These are phyloP conservation scores for Phylloboletellus chloephorus DNA, from an alignment of 1,284 basidiomycete species.

Conservation along the genomic window DNA sequence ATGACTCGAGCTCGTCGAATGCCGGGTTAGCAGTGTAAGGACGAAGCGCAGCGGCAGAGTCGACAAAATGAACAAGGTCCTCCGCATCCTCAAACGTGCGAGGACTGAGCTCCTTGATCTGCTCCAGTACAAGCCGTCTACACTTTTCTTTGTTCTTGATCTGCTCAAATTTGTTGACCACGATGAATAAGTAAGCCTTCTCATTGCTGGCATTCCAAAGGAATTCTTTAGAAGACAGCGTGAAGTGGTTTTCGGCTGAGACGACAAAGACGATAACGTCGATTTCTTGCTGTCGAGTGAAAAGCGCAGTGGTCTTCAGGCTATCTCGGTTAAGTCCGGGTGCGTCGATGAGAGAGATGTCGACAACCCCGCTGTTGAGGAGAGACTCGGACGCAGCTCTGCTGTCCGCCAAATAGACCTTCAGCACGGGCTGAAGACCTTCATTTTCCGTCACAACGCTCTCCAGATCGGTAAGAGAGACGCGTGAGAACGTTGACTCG, in stretches of 20 bases:
- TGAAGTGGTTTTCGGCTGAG: slow-evolving; percentile 98
- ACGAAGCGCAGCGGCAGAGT: slow-evolving; percentile 70
- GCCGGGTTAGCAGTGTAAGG: slow-evolving; percentile 60
- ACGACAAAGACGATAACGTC: slow-evolving; percentile 99
- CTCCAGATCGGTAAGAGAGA: slow-evolving; percentile 70
- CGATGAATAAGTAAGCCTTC: slow-evolving; percentile 97
- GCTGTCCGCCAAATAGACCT: slow-evolving; percentile 78
- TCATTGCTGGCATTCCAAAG: slow-evolving; percentile 91
- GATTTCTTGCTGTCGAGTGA: slow-evolving; percentile 96
- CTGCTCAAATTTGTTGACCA: slow-evolving; percentile 97
- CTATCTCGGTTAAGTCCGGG: slow-evolving; percentile 97
- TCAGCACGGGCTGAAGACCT: slow-evolving; percentile 66
- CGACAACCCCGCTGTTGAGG: slow-evolving; percentile 92
- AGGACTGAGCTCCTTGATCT: slow-evolving; percentile 91
- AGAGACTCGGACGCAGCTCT: slow-evolving; percentile 76
- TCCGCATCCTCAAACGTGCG: slow-evolving; percentile 87
- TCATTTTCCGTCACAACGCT: slow-evolving; percentile 79
- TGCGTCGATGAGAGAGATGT: slow-evolving; percentile 98
- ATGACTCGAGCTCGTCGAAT: slow-evolving; percentile 89
- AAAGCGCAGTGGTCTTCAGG: slow-evolving; percentile 92
- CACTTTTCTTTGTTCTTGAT: slow-evolving; percentile 97
- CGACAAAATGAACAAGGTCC: slow-evolving; percentile 98
- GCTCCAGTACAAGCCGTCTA: slow-evolving; percentile 83
- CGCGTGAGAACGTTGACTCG: slow-evolving; percentile 71
- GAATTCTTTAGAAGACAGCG: slow-evolving; percentile 93